phyloP scores from a whole-genome alignment of 768 basidiomycete genomes.

The Lactifluus hygrophoroides region DNA sequence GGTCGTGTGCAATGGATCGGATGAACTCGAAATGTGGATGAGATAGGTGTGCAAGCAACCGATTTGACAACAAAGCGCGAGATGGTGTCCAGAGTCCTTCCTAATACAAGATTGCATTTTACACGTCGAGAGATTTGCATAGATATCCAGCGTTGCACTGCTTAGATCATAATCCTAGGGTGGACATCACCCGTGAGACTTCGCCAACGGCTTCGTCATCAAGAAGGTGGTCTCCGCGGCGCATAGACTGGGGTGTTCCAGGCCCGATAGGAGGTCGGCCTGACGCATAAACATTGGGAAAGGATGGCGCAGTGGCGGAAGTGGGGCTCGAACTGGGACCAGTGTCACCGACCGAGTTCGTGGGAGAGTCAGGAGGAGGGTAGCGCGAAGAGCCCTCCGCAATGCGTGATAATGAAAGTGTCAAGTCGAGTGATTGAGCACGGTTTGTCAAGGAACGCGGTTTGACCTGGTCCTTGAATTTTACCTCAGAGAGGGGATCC shows the following conservation, averaged over 20 bases:
- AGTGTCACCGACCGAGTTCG: constrained; percentile 66
- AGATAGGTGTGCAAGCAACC: constrained; percentile 8
- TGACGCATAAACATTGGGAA: constrained; percentile 75
- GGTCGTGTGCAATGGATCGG: constrained; percentile 2
- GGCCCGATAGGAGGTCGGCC: constrained; percentile 28
- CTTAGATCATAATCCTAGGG: constrained; percentile 26
- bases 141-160: constrained; percentile 7
- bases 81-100: constrained; percentile 21
- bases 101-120: constrained; percentile 19
- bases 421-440: constrained; percentile 84
- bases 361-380: constrained; percentile 71
- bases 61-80: constrained; percentile 6
- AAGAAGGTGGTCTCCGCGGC: constrained; percentile 26
- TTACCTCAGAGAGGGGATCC: constrained; percentile 76
- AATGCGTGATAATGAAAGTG: constrained; percentile 75
- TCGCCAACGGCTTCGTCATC: constrained; percentile 60
- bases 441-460: constrained; percentile 79
- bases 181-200: constrained; percentile 70
- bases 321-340: constrained; percentile 74
- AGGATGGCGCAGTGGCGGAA: constrained; percentile 68
- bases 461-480: constrained; percentile 72
- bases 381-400: constrained; percentile 56
- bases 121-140: constrained; percentile 14
- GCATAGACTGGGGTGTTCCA: constrained; percentile 24
- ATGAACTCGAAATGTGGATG: constrained; percentile 16